Evolutionary conservation across 345 rosid genomes (phyloP).

Genomic region (Erysimum cheiranthoides): DNA sequence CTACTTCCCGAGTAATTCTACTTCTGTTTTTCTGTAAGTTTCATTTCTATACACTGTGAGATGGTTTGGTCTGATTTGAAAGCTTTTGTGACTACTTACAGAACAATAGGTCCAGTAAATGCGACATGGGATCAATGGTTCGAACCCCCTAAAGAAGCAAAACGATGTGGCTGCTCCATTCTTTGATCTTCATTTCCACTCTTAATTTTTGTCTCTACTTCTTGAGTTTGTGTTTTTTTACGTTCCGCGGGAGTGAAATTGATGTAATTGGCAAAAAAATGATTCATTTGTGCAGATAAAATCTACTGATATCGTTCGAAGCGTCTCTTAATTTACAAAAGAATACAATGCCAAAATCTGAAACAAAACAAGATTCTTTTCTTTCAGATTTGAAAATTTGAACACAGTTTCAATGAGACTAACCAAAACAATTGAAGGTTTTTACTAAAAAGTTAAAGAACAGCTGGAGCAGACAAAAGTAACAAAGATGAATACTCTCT

Average conservation of each 20-base stretch:
- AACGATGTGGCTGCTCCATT: constrained; percentile 77
- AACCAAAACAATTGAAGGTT: not conserved
- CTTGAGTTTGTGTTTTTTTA: constrained; percentile 40
- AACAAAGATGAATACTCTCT: no score
- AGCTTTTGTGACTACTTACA: constrained; percentile 43
- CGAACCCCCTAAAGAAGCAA: constrained; percentile 66
- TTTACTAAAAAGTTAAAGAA: no score
- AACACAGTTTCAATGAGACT: constrained; percentile 15
- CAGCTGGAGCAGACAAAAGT: no score
- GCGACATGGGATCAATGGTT: constrained; percentile 94
- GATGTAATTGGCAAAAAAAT: constrained; percentile 35
- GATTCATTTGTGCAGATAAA: constrained; percentile 49
- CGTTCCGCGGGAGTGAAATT: constrained; percentile 23
- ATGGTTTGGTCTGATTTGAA: constrained; percentile 7
- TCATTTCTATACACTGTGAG: not conserved
- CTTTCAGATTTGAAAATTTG: constrained; percentile 11
- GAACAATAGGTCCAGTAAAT: constrained; percentile 73
- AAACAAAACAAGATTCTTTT: constrained; percentile 14
- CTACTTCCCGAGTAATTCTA: constrained; percentile 68
- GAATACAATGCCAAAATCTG: constrained; percentile 8
- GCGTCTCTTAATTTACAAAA: constrained; percentile 10
- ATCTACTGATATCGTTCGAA: constrained; percentile 15
- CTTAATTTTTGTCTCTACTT: not conserved
- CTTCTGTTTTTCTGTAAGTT: not conserved
- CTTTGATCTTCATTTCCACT: constrained; percentile 48